Conservation (phyloP, 331 rosid species). For the Quercus tomentella region DNA sequence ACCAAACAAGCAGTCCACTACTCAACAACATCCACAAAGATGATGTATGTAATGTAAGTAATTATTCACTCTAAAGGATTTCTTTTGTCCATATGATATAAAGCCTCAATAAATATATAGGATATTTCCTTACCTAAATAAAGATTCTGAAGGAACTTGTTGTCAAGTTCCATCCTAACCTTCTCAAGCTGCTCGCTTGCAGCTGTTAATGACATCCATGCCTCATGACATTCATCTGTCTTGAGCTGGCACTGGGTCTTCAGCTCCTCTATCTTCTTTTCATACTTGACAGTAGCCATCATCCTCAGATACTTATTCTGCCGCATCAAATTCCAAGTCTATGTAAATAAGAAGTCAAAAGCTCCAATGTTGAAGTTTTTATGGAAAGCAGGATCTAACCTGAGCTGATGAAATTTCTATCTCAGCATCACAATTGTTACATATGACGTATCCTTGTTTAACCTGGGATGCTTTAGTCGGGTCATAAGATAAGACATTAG, state of each 20-base stretch:
- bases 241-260: slow-evolving; percentile 59
- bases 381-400: slow-evolving; percentile 39
- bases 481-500: not conserved
- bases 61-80: not conserved
- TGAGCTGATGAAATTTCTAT: slow-evolving; percentile 70
- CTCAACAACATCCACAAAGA: not conserved
- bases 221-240: slow-evolving; percentile 82
- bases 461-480: slow-evolving; percentile 43
- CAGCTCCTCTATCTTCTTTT: slow-evolving; percentile 71
- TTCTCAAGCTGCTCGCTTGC: slow-evolving; percentile 62
- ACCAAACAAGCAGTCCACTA: not conserved
- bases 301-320: slow-evolving; percentile 66
- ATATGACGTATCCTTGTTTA: slow-evolving; percentile 42
- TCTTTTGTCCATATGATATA: not conserved
- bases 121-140: slow-evolving; percentile 42
- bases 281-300: slow-evolving; percentile 59
- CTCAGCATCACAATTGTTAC: slow-evolving; percentile 49
- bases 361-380: slow-evolving; percentile 16
- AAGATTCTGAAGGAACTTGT: slow-evolving; percentile 55
- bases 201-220: slow-evolving; percentile 83
- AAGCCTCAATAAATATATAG: not conserved
- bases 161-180: slow-evolving; percentile 69
- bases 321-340: slow-evolving; percentile 16
- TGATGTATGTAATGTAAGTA: not conserved
- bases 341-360: slow-evolving; percentile 19